Base-by-base conservation (phyloP, 2,329 filamentous ascomycete genomes). In the Trichoderma guizhouense region DNA sequence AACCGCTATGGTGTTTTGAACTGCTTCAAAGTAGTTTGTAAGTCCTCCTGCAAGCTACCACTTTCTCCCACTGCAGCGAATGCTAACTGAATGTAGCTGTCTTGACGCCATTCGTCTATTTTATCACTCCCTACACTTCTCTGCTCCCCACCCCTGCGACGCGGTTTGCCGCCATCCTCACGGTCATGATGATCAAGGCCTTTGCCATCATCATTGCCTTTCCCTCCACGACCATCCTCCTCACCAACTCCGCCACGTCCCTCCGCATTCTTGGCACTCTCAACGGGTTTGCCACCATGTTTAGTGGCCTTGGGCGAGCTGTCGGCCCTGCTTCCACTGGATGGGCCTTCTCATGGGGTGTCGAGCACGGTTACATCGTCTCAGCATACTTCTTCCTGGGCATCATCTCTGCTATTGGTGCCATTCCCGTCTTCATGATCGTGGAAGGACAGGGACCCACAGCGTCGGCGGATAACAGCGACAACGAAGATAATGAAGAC, bases 211-310 rank as follows among this genome's bases (percentile, higher is more conserved):
- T 97, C 74, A 91, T 98, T 77, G 92, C 92, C 1, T 98, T 98
- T 79, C 95, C 96, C 0, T 96, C 93, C 77, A 91, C 89, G 30
- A 97, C 93, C 7, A 98, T 98, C 76, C 85, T 98, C 62, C 87
- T 98, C 47, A 98, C 95, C 32, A 98, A 98, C 82, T 93, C 91
- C 11, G 94, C 94, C 5, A 82, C 86, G 1, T 94, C 91, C 69
- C 83, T 97, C 18, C 77, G 76, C 57, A 88, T 97, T 11, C 87
- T 98, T 6, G 95, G 94, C 1, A 98, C 95, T 0, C 83, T 98
- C 70, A 98, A 98, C 78, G 96, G 95, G 3, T 90, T 97, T 73
- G 95, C 94, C 0, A 97, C 95, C 0, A 92, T 91, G 71, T 89
- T 95, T 39, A 92, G 91, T 74, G 94, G 93, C 0, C 81, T 98